These are phyloP conservation scores for Beta macrorhiza DNA, from an alignment of 179 eudicot genomes.

Conservation along the genomic window DNA sequence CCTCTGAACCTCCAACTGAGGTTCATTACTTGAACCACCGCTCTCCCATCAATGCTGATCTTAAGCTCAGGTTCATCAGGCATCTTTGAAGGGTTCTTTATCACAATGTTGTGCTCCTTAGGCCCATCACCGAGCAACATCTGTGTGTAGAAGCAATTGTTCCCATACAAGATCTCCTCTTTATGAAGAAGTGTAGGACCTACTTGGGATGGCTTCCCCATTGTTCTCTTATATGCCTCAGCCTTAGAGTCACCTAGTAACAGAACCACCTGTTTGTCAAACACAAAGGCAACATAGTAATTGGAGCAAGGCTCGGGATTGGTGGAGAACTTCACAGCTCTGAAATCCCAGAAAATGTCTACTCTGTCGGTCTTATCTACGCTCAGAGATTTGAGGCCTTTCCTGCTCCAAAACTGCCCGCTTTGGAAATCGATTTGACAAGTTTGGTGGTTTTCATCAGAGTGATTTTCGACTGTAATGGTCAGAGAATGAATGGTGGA, in stretches of 20 bases:
- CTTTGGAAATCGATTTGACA: conserved; percentile 32
- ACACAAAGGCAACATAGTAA: conserved; percentile 43
- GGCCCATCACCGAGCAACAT: conserved; percentile 51
- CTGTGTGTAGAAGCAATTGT: conserved; percentile 33
- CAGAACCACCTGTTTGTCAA: conserved; percentile 37
- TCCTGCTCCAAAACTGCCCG: conserved; percentile 32
- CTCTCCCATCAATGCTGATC: conserved; percentile 44
- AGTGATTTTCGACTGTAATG: conserved; percentile 24
- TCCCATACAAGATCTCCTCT: conserved; percentile 55
- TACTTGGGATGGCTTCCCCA: conserved; percentile 12
- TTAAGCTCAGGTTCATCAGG: conserved; percentile 41
- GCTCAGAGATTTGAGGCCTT: conserved; percentile 33
- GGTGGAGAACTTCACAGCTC: conserved; percentile 45
- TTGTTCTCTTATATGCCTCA: conserved; percentile 44
- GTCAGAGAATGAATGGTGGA: conserved; percentile 24
- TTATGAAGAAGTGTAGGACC: conserved; percentile 37
- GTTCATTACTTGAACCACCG: conserved; percentile 44
- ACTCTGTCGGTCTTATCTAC: conserved; percentile 30
- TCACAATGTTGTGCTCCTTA: conserved; percentile 36
- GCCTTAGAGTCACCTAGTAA: conserved; percentile 45
- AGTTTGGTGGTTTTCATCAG: conserved; percentile 32
- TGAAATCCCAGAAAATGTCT: conserved; percentile 45
- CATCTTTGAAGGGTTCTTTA: conserved; percentile 38
- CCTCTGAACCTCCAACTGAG: conserved; percentile 68
- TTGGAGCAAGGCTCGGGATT: conserved; percentile 53